Conservation (phyloP, 163 green algal genomes). For the Prototheca stagnorum region DNA sequence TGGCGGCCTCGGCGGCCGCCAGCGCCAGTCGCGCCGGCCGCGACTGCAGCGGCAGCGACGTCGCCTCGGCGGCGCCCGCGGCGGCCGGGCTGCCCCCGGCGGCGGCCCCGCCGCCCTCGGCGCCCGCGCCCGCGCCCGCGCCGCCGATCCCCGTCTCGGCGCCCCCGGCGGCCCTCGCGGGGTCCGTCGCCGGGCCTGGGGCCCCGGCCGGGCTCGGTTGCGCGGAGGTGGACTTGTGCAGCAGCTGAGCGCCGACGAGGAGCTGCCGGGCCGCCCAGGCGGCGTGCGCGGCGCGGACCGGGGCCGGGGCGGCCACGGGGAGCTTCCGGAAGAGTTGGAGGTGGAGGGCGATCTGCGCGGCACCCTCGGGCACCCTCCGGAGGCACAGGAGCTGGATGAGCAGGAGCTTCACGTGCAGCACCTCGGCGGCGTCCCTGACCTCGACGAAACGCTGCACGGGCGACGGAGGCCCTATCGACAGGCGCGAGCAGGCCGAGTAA, state of each 20-base stretch:
- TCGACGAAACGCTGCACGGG: not conserved
- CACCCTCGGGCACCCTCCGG: not conserved
- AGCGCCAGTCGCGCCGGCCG: conserved; percentile 7
- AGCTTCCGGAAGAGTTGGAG: not conserved
- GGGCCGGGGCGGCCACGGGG: not conserved
- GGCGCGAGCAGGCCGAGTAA: conserved; percentile 12
- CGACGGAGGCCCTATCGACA: not conserved
- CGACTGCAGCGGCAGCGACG: not conserved
- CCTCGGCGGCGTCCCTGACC: not conserved
- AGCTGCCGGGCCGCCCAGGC: not conserved
- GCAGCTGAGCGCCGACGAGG: not conserved
- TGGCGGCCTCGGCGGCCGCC: conserved; percentile 33
- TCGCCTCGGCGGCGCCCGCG: not conserved
- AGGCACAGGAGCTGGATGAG: too few relatives aligned
- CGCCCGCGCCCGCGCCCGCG: too few relatives aligned
- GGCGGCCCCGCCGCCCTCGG: too few relatives aligned
- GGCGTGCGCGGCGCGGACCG: not conserved
- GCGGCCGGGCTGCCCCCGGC: too few relatives aligned
- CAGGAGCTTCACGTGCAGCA: not conserved
- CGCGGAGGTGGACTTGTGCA: not conserved
- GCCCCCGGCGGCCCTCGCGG: too few relatives aligned
- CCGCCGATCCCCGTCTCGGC: too few relatives aligned
- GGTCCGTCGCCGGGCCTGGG: too few relatives aligned
- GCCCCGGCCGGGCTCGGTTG: too few relatives aligned
- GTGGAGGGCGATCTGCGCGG: not conserved